Conservation (phyloP, 139 green algal species). For the Tetraselmis striata region DNA sequence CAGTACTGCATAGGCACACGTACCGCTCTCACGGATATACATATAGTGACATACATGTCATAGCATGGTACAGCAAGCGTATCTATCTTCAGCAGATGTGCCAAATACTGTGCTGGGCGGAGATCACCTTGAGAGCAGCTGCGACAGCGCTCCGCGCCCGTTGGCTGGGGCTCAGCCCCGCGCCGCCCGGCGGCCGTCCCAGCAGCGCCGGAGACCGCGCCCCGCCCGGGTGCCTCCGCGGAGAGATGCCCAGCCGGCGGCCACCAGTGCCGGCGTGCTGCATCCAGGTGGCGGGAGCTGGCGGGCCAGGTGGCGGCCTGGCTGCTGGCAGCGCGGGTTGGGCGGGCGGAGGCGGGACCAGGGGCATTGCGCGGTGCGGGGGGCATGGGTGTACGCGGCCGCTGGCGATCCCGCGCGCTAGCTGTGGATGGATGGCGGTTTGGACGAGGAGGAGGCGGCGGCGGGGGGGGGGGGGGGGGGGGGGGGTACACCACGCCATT, state of each 20-base stretch:
- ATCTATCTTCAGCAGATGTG: too few species aligned
- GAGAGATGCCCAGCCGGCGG: not conserved
- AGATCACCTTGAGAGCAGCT: not conserved
- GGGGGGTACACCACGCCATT: not conserved
- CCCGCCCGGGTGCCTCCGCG: too few species aligned
- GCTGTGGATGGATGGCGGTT: too few species aligned
- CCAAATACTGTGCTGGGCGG: too few species aligned
- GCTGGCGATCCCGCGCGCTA: not conserved
- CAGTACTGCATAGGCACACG: too few species aligned
- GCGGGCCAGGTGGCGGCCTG: too few species aligned
- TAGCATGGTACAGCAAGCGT: too few species aligned
- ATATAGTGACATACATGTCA: too few species aligned
- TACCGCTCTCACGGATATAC: too few species aligned
- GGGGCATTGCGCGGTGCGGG: not conserved
- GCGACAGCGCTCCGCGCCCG: not conserved
- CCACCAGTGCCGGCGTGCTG: not conserved
- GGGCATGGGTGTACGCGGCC: not conserved
- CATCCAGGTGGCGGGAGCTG: not conserved
- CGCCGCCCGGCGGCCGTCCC: not conserved
- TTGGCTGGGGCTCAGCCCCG: not conserved
- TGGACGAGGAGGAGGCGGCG: too few species aligned
- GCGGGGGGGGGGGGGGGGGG: too few species aligned
- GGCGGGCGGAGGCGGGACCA: too few species aligned
- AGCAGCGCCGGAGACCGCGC: not conserved
- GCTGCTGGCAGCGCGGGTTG: not conserved